Conservation (phyloP, 2,329 filamentous ascomycete genomes). For the Immersiporthe knoxdaviesiana region DNA sequence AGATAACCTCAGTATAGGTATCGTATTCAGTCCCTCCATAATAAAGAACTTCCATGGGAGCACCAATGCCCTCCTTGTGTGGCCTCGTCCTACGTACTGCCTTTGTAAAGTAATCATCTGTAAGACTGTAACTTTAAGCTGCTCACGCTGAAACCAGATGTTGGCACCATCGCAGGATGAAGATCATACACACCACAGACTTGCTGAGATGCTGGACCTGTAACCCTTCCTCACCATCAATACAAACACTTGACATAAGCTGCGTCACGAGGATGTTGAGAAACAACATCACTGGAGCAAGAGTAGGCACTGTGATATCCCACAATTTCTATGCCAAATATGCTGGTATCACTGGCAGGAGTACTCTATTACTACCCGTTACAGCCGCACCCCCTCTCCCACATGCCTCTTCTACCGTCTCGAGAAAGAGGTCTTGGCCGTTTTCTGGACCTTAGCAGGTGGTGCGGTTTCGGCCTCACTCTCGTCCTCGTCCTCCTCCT, state of each 20-base stretch:
- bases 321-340: neutral
- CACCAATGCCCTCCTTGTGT: too few relatives aligned
- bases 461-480: constrained; percentile 38
- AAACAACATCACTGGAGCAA: neutral
- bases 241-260: neutral
- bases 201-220: neutral
- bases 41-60: too few relatives aligned
- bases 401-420: constrained; percentile 31
- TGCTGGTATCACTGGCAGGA: neutral
- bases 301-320: neutral
- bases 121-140: too few relatives aligned
- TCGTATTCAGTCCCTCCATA: too few relatives aligned
- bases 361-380: neutral
- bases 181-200: too few relatives aligned
- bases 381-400: neutral
- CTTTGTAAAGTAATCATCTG: too few relatives aligned
- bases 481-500: constrained; percentile 40
- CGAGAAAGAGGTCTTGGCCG: constrained; percentile 34
- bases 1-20: neutral
- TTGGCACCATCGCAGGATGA: too few relatives aligned
- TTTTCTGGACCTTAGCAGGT: constrained; percentile 42
- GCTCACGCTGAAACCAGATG: too few relatives aligned
- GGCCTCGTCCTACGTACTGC: too few relatives aligned
- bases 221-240: neutral
- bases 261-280: neutral